Conservation (phyloP, 2,329 filamentous ascomycete species). For the Aspergillus sergii region DNA sequence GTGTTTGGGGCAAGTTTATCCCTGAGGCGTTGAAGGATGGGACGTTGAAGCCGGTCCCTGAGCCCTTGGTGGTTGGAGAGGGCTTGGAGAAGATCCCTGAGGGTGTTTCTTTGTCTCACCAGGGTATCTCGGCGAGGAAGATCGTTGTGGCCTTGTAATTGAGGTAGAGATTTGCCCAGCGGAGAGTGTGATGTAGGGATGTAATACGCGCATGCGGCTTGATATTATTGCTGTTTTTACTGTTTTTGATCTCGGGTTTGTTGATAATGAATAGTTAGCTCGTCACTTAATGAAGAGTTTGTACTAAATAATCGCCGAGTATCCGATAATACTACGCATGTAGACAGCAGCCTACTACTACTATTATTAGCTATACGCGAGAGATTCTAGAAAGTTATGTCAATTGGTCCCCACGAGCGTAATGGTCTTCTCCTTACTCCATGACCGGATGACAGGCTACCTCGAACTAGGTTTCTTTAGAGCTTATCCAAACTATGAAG, state of each 20-base stretch:
- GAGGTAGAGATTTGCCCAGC: neutral
- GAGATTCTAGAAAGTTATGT: no score
- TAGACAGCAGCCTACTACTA: no score
- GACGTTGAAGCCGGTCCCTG: constrained; percentile 33
- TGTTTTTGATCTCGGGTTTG: neutral
- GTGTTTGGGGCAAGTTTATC: constrained; percentile 32
- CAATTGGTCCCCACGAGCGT: no score
- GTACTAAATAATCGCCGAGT: no score
- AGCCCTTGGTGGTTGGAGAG: constrained; percentile 41
- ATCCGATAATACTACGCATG: no score
- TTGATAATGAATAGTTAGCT: neutral
- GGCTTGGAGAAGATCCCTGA: constrained; percentile 41
- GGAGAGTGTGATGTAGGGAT: neutral
- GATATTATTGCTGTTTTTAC: neutral
- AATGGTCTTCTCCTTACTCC: no score
- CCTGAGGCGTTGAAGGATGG: constrained; percentile 32
- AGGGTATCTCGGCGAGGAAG: constrained; percentile 45
- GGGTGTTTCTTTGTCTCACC: constrained; percentile 39
- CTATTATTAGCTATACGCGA: no score
- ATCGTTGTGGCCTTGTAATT: constrained; percentile 29
- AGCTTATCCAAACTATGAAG: no score
- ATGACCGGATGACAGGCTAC: neutral
- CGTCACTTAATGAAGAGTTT: no score
- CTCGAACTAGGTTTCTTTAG: neutral
- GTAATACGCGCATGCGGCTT: neutral